phyloP scores from a whole-genome alignment of 495 filamentous ascomycete species.

The Rusavskia elegans region DNA sequence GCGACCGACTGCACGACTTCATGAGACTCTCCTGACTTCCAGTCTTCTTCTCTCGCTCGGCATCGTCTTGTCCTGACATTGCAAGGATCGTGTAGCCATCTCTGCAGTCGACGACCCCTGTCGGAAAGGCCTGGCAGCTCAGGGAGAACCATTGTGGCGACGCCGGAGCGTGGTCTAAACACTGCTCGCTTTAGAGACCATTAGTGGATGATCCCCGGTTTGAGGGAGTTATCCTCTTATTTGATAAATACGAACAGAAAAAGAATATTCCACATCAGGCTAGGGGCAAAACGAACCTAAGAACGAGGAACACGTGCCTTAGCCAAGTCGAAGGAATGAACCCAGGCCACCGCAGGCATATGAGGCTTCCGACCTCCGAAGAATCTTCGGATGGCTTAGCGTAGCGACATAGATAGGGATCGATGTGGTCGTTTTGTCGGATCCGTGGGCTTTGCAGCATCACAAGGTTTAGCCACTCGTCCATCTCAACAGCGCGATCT shows the following conservation, averaged over 20 bases:
- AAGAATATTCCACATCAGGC: too few relatives aligned
- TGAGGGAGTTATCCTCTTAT: too few relatives aligned
- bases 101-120: conserved; percentile 23
- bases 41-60: not conserved
- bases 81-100: conserved; percentile 30
- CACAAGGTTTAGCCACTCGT: conserved; percentile 76
- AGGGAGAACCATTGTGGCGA: conserved; percentile 24
- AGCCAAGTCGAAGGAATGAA: conserved; percentile 28
- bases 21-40: not conserved
- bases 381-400: conserved; percentile 17
- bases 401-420: conserved; percentile 75
- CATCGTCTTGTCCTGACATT: conserved; percentile 1
- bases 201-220: not conserved
- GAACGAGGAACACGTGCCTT: conserved; percentile 19
- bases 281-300: conserved; percentile 23
- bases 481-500: conserved; percentile 44
- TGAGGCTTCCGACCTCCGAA: conserved; percentile 12
- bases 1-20: not conserved
- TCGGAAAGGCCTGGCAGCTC: conserved; percentile 21
- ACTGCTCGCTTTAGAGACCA: not conserved
- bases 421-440: conserved; percentile 46
- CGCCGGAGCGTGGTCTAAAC: not conserved
- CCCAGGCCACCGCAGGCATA: conserved; percentile 33
- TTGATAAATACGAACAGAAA: too few relatives aligned
- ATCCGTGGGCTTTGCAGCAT: conserved; percentile 60